A percentile compares a stretch with the other conserved stretches of the same genome.
These are phyloP conservation scores for Setaria italica DNA, from an alignment of 202 grass and related monocot genomes.

Conservation along the genomic window DNA sequence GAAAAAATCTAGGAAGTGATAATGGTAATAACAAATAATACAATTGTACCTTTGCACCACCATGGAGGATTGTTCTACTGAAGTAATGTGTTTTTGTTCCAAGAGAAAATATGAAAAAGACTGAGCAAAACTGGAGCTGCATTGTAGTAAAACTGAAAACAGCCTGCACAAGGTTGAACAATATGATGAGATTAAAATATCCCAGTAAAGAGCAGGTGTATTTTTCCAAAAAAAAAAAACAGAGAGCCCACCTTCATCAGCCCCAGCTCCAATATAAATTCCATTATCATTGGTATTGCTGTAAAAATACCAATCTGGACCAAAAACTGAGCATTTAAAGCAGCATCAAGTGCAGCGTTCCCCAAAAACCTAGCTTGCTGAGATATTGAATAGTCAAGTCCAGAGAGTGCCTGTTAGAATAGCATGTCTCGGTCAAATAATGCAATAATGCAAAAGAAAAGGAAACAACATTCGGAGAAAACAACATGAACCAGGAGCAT, in stretches of 20 bases:
- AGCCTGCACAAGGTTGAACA: slow-evolving; percentile 60
- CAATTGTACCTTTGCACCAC: slow-evolving; percentile 73
- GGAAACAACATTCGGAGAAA: not conserved
- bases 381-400: slow-evolving; percentile 79
- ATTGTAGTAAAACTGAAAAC: slow-evolving; percentile 85
- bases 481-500: slow-evolving; percentile 15
- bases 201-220: slow-evolving; percentile 20
- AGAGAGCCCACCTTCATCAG: slow-evolving; percentile 66
- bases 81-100: slow-evolving; percentile 98
- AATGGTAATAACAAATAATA: slow-evolving; percentile 27
- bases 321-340: slow-evolving; percentile 93
- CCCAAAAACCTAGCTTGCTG: slow-evolving; percentile 60
- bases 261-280: slow-evolving; percentile 84
- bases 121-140: slow-evolving; percentile 93
- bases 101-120: slow-evolving; percentile 97
- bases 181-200: slow-evolving; percentile 20
- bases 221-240: not conserved
- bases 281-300: slow-evolving; percentile 95
- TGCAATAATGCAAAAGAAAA: not conserved
- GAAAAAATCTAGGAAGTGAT: slow-evolving; percentile 21
- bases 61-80: slow-evolving; percentile 96
- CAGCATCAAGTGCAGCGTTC: slow-evolving; percentile 86
- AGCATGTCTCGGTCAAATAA: slow-evolving; percentile 29
- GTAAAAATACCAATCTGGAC: slow-evolving; percentile 96
- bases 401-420: slow-evolving; percentile 82